phyloP scores from a whole-genome alignment of 495 filamentous ascomycete genomes.

The Penicillium chermesinum region DNA sequence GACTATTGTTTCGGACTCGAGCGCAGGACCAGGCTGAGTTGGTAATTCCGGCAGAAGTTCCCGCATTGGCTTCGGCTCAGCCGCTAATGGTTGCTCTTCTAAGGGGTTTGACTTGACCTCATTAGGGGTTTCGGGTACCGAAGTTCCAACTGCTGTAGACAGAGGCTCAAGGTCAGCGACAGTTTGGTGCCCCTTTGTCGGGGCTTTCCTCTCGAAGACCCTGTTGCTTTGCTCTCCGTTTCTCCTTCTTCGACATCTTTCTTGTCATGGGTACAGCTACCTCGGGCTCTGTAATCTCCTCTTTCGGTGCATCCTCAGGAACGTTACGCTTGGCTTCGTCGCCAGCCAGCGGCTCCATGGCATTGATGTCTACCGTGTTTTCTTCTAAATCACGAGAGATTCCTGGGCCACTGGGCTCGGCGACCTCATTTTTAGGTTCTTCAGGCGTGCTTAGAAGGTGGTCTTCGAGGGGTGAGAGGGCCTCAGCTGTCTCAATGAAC shows the following conservation, averaged over 20 bases:
- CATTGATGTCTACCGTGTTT: not conserved
- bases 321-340: conserved; percentile 5
- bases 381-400: not conserved
- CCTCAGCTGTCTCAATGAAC: not conserved
- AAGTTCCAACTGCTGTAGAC: not conserved
- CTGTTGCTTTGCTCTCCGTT: conserved; percentile 33
- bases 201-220: not conserved
- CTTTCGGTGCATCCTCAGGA: conserved; percentile 3
- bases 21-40: not conserved
- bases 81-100: not conserved
- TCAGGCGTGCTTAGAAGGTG: not conserved
- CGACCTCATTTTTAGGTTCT: not conserved
- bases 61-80: not conserved
- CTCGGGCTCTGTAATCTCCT: conserved; percentile 4
- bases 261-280: conserved; percentile 10
- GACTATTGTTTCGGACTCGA: not conserved
- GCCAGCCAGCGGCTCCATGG: conserved; percentile 15
- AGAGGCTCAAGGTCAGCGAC: not conserved
- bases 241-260: conserved; percentile 38
- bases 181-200: not conserved
- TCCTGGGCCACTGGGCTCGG: not conserved
- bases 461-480: not conserved
- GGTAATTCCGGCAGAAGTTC: conserved; percentile 3
- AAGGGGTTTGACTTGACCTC: not conserved
- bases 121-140: not conserved